phyloP scores from a whole-genome alignment of 176 grass and related monocot genomes.

The Puccinellia tenuiflora region DNA sequence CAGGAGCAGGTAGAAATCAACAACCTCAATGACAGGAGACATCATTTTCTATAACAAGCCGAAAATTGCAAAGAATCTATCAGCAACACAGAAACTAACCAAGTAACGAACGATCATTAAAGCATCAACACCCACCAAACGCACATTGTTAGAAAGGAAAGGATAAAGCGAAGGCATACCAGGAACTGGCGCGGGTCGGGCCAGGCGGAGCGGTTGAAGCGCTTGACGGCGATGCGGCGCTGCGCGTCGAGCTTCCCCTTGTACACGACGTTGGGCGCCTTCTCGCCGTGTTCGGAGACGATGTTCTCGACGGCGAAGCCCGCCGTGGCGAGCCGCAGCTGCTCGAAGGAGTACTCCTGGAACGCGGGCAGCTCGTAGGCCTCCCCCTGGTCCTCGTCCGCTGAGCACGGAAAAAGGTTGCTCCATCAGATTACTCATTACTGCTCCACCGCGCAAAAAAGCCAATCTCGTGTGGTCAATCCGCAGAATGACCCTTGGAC shows the following conservation, averaged over 20 bases:
- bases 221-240: constrained; percentile 76
- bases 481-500: not conserved
- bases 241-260: constrained; percentile 93
- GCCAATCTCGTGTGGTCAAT: not conserved
- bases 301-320: constrained; percentile 85
- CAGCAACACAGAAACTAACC: not conserved
- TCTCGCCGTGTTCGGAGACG: constrained; percentile 93
- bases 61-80: constrained; percentile 13
- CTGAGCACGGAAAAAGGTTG: constrained; percentile 16
- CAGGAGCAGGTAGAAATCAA: constrained; percentile 32
- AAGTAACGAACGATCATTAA: not conserved
- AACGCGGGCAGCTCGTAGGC: constrained; percentile 71
- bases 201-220: constrained; percentile 91
- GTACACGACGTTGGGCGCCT: constrained; percentile 97
- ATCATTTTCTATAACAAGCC: not conserved
- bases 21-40: constrained; percentile 20
- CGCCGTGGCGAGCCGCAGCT: constrained; percentile 76
- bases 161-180: constrained; percentile 31
- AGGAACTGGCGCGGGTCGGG: constrained; percentile 87
- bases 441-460: too few relatives aligned
- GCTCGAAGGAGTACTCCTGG: constrained; percentile 89
- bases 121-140: not conserved
- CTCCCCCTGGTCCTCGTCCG: constrained; percentile 57
- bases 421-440: not conserved
- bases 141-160: not conserved